Base-by-base conservation (phyloP, 306 rosid species). In the Psophocarpus tetragonolobus region DNA sequence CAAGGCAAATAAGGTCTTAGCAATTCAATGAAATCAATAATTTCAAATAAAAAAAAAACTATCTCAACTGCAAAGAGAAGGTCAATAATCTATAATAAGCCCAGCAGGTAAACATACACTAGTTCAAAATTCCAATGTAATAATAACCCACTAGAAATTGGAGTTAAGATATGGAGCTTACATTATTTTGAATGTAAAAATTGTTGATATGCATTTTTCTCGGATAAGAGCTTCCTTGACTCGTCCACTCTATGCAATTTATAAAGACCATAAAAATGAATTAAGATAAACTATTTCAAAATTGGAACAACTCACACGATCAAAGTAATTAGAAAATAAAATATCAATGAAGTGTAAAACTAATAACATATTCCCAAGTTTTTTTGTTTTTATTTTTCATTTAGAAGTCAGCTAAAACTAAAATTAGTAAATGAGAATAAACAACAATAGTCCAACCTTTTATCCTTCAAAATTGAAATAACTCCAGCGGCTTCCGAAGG, bases 401-500 rank as follows among this genome's bases (percentile, higher is more conserved):
- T 15, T 1, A 17, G 7, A 4, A 45, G 50, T 64, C 36, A 47
- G 1, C 51, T 17, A n/a, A 8, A 66, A 13, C 48, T 23, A 68
- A 26, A 20, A 26, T 4, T 12, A n/a, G n/a, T n/a, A n/a, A n/a
- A n/a, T n/a, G n/a, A n/a, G n/a, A 2, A n/a, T n/a, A n/a, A n/a
- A n/a, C n/a, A n/a, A n/a, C n/a, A n/a, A n/a, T n/a, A 20, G 0
- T 20, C 32, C 11, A 36, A 79, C 81, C 93, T 90, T 80, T 87
- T 94, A 58, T 92, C 97, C 91, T 87, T 92, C 88, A 94, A 70
- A 74, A 77, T 87, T 30, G 89, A 83, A 76, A 92, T 90, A 47
- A 91, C 77, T 58, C 90, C 93, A 0, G 92, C 97, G 1, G 96
- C 97, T 84, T 94, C 97, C 1, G 97, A 78, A n/a, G 98, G 96